Evolutionary conservation across 2,329 filamentous ascomycete species (phyloP).

Genomic region (Aspergillus hortae): DNA sequence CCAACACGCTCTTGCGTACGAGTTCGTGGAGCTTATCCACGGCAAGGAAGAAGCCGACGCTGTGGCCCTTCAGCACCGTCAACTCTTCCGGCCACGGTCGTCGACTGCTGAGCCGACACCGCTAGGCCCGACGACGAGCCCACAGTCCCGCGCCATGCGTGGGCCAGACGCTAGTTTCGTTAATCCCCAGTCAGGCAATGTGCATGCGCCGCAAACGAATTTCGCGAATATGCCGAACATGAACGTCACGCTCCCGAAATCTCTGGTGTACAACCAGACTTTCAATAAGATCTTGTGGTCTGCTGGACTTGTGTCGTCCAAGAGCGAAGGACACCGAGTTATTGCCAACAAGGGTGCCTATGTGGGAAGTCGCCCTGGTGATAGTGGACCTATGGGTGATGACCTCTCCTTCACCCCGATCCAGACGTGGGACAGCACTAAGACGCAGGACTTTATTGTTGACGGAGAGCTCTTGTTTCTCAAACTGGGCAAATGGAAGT

Average conservation of each 20-base stretch:
- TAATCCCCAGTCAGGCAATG: slow-evolving; percentile 36
- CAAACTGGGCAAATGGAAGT: slow-evolving; percentile 58
- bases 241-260: slow-evolving; percentile 46
- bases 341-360: slow-evolving; percentile 50
- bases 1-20: slow-evolving; percentile 77
- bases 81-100: slow-evolving; percentile 39
- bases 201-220: slow-evolving; percentile 37
- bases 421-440: slow-evolving; percentile 38
- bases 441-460: slow-evolving; percentile 49
- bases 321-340: slow-evolving; percentile 50
- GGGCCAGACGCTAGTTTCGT: slow-evolving; percentile 22
- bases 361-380: slow-evolving; percentile 42
- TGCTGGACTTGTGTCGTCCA: slow-evolving; percentile 50
- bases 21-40: slow-evolving; percentile 78
- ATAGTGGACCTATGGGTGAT: slow-evolving; percentile 40
- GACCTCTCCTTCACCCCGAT: slow-evolving; percentile 51
- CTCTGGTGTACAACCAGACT: slow-evolving; percentile 46
- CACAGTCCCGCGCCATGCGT: slow-evolving; percentile 15
- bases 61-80: slow-evolving; percentile 57
- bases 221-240: slow-evolving; percentile 35
- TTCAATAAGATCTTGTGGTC: slow-evolving; percentile 50
- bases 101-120: slow-evolving; percentile 34
- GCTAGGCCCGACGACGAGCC: slow-evolving; percentile 18
- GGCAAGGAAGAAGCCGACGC: slow-evolving; percentile 61
- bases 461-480: slow-evolving; percentile 53